phyloP scores from a whole-genome alignment of 257 asterid species.

The Nicotiana tabacum region DNA sequence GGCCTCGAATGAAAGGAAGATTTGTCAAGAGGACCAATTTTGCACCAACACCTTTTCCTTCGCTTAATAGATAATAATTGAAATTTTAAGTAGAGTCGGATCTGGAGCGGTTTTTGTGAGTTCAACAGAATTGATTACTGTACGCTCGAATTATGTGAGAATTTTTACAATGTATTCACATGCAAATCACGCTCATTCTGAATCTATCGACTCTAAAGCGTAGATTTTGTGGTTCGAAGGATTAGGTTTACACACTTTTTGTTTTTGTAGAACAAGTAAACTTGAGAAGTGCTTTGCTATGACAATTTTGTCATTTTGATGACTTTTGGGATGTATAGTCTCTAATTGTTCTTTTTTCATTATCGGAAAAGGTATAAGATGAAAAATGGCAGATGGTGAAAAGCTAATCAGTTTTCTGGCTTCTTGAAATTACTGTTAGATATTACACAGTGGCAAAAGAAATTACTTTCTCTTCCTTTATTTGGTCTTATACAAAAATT shows the following conservation, averaged over 20 bases:
- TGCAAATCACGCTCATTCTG: not conserved
- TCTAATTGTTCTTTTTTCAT: not conserved
- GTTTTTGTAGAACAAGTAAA: not conserved
- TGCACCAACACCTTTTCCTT: slow-evolving; percentile 31
- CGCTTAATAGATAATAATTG: slow-evolving; percentile 34
- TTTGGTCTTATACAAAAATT: no score
- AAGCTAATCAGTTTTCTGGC: not conserved
- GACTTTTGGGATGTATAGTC: not conserved
- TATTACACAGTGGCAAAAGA: not conserved
- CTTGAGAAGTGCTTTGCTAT: not conserved
- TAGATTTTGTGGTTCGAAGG: not conserved
- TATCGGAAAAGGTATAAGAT: not conserved
- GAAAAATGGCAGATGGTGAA: not conserved
- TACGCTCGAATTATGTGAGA: not conserved
- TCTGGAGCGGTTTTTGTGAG: not conserved
- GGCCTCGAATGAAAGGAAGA: slow-evolving; percentile 85
- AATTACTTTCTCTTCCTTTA: not conserved
- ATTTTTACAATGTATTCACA: not conserved
- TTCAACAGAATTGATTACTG: not conserved
- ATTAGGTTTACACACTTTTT: not conserved
- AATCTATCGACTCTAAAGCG: not conserved
- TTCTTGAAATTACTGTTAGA: not conserved
- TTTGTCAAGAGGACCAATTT: slow-evolving; percentile 68
- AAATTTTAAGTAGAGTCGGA: not conserved
- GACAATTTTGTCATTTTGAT: not conserved